Evolutionary conservation across 73 alveolate genomes (phyloP), one percentile per base, ranked within the genome.

Genomic region (Paramecium sexaurelia): DNA sequence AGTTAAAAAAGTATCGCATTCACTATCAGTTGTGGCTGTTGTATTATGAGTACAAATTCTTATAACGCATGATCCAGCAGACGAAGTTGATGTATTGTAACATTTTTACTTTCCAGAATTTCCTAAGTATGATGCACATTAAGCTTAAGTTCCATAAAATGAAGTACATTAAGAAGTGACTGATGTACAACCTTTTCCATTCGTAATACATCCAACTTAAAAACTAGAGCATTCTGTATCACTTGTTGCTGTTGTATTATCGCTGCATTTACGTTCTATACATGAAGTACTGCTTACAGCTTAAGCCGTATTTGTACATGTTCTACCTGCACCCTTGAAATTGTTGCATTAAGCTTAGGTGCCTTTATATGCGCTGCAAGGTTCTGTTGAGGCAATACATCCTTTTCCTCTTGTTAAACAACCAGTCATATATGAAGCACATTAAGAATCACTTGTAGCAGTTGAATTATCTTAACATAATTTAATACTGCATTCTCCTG

Each of bases 371-470:
- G 68, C 43, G n/a, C 47, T 37, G 20, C 90, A 78, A 7, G 68
- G 47, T 24, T 41, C 75, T 37, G 39, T 78, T 11, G 90, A 45
- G 6, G 68, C 33, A 41, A 78, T 45, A 17, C 90, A 78, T 10
- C 90, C 90, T 20, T 24, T 33, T 19, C 68, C 75, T 22, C 55
- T 78, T 8, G 90, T 78, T 20, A 78, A 20, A 41, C 90, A 78
- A 37, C 90, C 90, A 11, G 51, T 36, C 86, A 71, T 71, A n/a
- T 27, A 71, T 35, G 86, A 11, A 35, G 35, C 35, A 71, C 86
- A 71, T 71, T 29, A 32, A 71, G 86, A 3, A 71, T 71, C 86
- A 33, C 45, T 71, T 2, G 86, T 35, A 13, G 86, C 56, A 27
- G 86, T 32, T 33, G 86, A 5, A 33, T 37, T 37, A 71, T 35